Evolutionary conservation across 2,329 filamentous ascomycete species (phyloP), one percentile per base, ranked within the genome.

Genomic region (Scytalidium lignicola): DNA sequence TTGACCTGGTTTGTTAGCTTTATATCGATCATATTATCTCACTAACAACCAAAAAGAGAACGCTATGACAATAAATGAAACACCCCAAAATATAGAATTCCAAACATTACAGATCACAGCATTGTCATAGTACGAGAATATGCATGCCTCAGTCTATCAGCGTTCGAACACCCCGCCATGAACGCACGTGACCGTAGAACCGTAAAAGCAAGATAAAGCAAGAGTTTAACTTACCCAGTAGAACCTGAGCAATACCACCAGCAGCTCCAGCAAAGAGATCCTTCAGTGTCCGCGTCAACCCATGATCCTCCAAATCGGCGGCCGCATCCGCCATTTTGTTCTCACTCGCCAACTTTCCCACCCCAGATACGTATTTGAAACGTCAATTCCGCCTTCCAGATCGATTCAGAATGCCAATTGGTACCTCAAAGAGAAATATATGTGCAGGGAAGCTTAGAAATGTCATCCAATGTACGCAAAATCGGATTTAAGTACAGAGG

Each of bases 241-340:
- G 73, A 41, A 99, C 93, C 70, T 99, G 93, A 17, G 93, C 92
- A 60, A 97, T 78, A 60, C 93, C 93, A 55, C 93, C 93, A 7
- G 86, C 87, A 51, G 93, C 93, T 32, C 93, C 93, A 10, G 93
- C 82, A 65, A 92, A 87, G 51, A 99, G 75, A 70, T 99, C 93
- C 75, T 97, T 99, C 49, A 64, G 46, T 17, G 62, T 63, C 43
- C 60, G 55, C 54, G 51, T 51, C 51, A 61, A 51, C n/a, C 61
- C 62, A 18, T 58, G 56, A 51, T 60, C 58, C 50, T 65, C 63
- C 22, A 63, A 18, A 41, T 62, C 61, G 8, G 56, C 61, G 49
- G 57, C 63, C 40, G 52, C 51, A 43, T 64, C 62, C 41, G 58
- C 62, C 62, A 65, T 65, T 29, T 56, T 47, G 37, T 44, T 2